phyloP scores from a whole-genome alignment of 1,139 yeast species.

The Protomyces gravidus region DNA sequence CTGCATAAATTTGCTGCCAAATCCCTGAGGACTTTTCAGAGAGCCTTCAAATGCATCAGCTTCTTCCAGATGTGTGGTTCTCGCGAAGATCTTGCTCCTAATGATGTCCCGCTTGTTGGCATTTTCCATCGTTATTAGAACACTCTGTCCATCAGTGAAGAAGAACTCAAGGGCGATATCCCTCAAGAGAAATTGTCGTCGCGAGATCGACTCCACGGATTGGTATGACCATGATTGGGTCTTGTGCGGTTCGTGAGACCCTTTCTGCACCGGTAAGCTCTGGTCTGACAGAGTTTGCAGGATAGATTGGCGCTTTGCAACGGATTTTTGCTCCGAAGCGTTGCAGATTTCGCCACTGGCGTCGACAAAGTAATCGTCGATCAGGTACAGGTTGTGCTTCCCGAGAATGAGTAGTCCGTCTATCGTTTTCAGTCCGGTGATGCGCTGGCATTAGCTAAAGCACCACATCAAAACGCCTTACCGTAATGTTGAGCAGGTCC shows the following conservation, averaged over 20 bases:
- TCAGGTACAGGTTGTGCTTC: slow-evolving; percentile 56
- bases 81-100: slow-evolving; percentile 44
- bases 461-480: neutral
- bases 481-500: slow-evolving; percentile 48
- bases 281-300: slow-evolving; percentile 52
- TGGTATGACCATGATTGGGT: slow-evolving; percentile 50
- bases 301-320: slow-evolving; percentile 59
- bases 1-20: slow-evolving; percentile 44
- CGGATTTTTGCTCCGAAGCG: slow-evolving; percentile 59
- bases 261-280: neutral
- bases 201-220: slow-evolving; percentile 59
- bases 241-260: slow-evolving; percentile 29
- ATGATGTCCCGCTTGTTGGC: slow-evolving; percentile 54
- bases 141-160: slow-evolving; percentile 66
- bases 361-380: slow-evolving; percentile 61
- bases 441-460: slow-evolving; percentile 40
- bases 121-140: slow-evolving; percentile 55
- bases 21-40: slow-evolving; percentile 3
- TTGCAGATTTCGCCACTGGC: slow-evolving; percentile 60
- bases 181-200: slow-evolving; percentile 66
- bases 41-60: slow-evolving; percentile 1
- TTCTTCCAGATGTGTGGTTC: slow-evolving; percentile 4
- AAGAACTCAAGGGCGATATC: slow-evolving; percentile 77
- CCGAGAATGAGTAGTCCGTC: slow-evolving; percentile 75
- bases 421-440: slow-evolving; percentile 64